Percentiles rank a stretch among this genome's conserved stretches.
These are phyloP conservation scores for Akanthomyces lecanii DNA, from an alignment of 2,329 filamentous ascomycete genomes.

Conservation along the genomic window DNA sequence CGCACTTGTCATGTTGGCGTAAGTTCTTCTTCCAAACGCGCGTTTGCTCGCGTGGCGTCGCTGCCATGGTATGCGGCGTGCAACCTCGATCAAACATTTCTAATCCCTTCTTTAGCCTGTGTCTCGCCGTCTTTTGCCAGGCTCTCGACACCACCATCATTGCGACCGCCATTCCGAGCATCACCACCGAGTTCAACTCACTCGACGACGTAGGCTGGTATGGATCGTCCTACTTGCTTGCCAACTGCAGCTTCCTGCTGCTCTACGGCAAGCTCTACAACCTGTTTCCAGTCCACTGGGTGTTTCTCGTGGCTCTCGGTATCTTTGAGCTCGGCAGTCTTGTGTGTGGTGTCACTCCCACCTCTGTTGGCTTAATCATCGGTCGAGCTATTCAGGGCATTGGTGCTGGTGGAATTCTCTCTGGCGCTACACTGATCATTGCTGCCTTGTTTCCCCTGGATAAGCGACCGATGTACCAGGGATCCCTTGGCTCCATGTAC, in stretches of 20 bases:
- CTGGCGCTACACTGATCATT: constrained; percentile 22
- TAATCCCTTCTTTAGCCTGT: not conserved
- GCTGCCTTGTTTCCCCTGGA: no score
- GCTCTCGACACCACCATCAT: constrained; percentile 28
- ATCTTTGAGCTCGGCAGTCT: no score
- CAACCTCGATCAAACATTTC: constrained; percentile 4
- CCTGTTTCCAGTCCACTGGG: constrained; percentile 23
- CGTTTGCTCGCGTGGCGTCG: no score
- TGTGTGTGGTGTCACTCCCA: constrained; percentile 20
- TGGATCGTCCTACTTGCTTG: constrained; percentile 32
- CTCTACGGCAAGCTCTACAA: constrained; percentile 39
- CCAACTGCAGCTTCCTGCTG: constrained; percentile 36
- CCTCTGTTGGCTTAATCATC: constrained; percentile 29
- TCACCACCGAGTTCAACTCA: constrained; percentile 24
- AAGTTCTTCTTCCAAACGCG: no score
- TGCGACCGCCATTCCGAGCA: constrained; percentile 31
- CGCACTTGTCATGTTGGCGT: no score
- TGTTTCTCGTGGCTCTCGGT: constrained; percentile 11
- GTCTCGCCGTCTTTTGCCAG: not conserved
- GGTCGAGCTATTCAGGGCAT: constrained; percentile 33
- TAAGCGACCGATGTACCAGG: no score
- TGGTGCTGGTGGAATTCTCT: constrained; percentile 29
- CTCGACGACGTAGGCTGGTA: constrained; percentile 44
- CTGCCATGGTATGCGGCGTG: no score
- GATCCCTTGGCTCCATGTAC: no score